Evolutionary conservation across 345 rosid genomes (phyloP).

Genomic region (Eucalyptus tenuipes): DNA sequence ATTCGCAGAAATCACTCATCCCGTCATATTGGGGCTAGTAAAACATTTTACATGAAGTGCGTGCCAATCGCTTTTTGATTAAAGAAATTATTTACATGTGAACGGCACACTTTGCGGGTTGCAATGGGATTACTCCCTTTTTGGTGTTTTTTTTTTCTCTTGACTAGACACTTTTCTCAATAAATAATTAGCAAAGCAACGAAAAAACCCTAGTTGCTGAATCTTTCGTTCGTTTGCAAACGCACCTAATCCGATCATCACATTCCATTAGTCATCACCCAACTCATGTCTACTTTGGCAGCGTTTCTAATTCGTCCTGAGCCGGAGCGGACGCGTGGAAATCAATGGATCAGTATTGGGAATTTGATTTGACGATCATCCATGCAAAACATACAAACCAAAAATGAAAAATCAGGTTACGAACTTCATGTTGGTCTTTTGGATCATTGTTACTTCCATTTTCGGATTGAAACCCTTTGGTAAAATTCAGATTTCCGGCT

Average conservation of each 20-base stretch:
- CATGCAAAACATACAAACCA: background rate
- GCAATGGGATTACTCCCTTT: background rate
- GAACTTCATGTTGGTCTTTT: background rate
- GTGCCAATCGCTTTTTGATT: background rate
- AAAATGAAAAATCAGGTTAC: background rate
- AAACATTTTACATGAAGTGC: background rate
- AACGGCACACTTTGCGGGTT: background rate
- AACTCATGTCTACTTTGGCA: background rate
- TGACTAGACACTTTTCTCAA: background rate
- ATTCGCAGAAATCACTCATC: background rate
- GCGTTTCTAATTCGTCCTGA: background rate
- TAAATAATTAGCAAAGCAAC: background rate
- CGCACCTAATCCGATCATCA: background rate
- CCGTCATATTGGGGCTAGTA: background rate
- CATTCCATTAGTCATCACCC: background rate
- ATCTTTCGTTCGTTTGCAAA: background rate
- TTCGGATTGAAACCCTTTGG: background rate
- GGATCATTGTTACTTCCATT: background rate
- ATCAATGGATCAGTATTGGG: background rate
- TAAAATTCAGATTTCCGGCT: background rate
- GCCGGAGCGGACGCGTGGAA: background rate
- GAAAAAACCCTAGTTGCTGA: background rate
- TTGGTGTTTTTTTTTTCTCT: background rate
- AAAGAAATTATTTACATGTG: background rate
- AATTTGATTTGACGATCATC: background rate